phyloP scores from a whole-genome alignment of 225 moss, liverwort and hornwort species.

The Asterella californica region DNA sequence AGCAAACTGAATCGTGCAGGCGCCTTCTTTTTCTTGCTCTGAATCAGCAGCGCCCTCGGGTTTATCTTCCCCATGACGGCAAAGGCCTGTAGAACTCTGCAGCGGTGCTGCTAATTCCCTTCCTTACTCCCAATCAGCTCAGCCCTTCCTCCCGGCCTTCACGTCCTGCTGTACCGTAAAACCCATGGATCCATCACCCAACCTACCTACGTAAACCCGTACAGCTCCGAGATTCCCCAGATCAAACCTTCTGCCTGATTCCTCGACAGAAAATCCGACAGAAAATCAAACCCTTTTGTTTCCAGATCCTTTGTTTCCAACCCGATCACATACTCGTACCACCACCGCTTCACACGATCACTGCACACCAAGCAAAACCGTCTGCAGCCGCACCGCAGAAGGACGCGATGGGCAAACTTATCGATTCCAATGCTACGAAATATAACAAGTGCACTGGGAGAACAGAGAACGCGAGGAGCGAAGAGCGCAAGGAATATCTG shows the following conservation, averaged over 20 bases:
- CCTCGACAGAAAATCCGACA: not conserved
- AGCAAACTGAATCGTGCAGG: conserved; percentile 55
- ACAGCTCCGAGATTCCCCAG: not conserved
- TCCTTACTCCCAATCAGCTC: not conserved
- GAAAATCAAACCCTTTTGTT: not conserved
- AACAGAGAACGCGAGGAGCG: too few relatives aligned
- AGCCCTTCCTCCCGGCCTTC: conserved; percentile 3
- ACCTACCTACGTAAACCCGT: not conserved
- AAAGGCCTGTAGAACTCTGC: not conserved
- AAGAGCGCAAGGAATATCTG: too few relatives aligned
- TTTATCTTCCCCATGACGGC: conserved; percentile 65
- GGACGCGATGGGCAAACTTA: not conserved
- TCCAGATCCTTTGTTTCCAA: not conserved
- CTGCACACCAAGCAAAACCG: not conserved
- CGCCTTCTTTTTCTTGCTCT: conserved; percentile 73
- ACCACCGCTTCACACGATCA: not conserved
- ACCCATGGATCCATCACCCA: conserved; percentile 5
- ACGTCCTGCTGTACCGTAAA: not conserved
- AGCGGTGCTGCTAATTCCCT: not conserved
- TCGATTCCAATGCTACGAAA: not conserved
- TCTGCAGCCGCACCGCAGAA: not conserved
- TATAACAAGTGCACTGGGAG: not conserved
- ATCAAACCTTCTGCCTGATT: not conserved
- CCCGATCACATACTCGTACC: not conserved
- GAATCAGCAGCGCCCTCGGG: conserved; percentile 61